These are phyloP conservation scores for Talaromyces albobiverticillius DNA, from an alignment of 2,329 filamentous ascomycete genomes.

Conservation along the genomic window DNA sequence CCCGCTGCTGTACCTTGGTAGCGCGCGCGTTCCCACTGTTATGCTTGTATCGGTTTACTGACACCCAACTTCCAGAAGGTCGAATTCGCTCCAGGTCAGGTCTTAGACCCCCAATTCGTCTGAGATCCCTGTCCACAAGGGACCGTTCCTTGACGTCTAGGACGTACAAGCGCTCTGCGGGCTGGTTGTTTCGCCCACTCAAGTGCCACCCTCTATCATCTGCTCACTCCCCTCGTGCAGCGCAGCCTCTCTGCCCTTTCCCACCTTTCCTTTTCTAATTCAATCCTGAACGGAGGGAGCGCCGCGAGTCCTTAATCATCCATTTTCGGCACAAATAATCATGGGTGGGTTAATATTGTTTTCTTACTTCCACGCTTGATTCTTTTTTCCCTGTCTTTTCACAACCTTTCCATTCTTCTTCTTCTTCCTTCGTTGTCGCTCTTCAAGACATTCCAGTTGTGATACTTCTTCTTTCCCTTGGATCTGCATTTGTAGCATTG, in stretches of 20 bases:
- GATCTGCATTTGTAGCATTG: slow-evolving; percentile 4
- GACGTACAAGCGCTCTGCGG: slow-evolving; percentile 15
- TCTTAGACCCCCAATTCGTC: slow-evolving; percentile 12
- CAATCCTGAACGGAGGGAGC: slow-evolving; percentile 16
- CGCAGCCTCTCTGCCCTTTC: slow-evolving; percentile 17
- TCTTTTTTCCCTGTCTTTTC: slow-evolving; percentile 1
- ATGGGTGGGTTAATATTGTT: slow-evolving; percentile 23
- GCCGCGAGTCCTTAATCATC: slow-evolving; percentile 15
- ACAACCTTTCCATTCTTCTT: slow-evolving; percentile 6
- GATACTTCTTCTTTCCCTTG: slow-evolving; percentile 7
- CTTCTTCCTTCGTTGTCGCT: not conserved
- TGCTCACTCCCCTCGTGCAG: slow-evolving; percentile 13
- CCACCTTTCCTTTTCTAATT: slow-evolving; percentile 14
- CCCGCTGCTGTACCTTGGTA: slow-evolving; percentile 7
- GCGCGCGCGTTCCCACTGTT: slow-evolving; percentile 11
- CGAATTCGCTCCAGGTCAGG: slow-evolving; percentile 2
- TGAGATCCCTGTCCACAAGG: slow-evolving; percentile 13
- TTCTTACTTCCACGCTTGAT: slow-evolving; percentile 5
- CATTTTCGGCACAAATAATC: slow-evolving; percentile 19
- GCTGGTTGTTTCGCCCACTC: slow-evolving; percentile 13
- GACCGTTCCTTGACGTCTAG: slow-evolving; percentile 14
- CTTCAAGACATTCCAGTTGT: not conserved
- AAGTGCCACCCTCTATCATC: slow-evolving; percentile 11
- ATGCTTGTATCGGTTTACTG: slow-evolving; percentile 11
- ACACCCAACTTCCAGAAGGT: slow-evolving; percentile 9